These are phyloP conservation scores for Brassica balearica DNA, from an alignment of 441 rosid genomes.

Conservation along the genomic window DNA sequence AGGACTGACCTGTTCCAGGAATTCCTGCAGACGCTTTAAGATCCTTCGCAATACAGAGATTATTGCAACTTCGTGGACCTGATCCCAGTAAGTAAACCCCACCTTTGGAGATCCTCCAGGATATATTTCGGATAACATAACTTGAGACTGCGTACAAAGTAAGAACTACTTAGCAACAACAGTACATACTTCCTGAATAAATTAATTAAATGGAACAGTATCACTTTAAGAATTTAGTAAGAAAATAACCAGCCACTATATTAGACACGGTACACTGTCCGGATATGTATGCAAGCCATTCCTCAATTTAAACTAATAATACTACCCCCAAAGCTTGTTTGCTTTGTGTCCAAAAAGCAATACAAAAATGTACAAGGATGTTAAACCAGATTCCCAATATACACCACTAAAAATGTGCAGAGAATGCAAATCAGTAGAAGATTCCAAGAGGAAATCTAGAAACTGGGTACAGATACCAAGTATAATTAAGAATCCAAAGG, in stretches of 20 bases:
- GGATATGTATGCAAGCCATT: conserved; percentile 1
- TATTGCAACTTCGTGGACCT: conserved; percentile 84
- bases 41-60: conserved; percentile 82
- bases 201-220: conserved; percentile 11
- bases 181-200: conserved; percentile 20
- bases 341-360: conserved; percentile 19
- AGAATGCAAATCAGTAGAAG: conserved; percentile 15
- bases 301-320: not conserved
- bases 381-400: conserved; percentile 22
- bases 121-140: conserved; percentile 93
- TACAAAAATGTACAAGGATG: conserved; percentile 6
- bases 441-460: conserved; percentile 6
- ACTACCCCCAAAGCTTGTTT: conserved; percentile 18
- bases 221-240: not conserved
- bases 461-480: conserved; percentile 23
- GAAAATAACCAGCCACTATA: conserved; percentile 19
- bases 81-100: conserved; percentile 94
- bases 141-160: conserved; percentile 73
- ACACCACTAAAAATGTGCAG: conserved; percentile 18
- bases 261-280: not conserved
- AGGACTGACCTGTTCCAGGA: conserved; percentile 79
- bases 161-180: conserved; percentile 26
- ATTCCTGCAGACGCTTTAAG: conserved; percentile 82
- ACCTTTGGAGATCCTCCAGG: conserved; percentile 97
- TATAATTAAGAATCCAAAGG: conserved; percentile 17